Base-by-base conservation (phyloP, 2,329 filamentous ascomycete genomes). In the Emydomyces testavorans region DNA sequence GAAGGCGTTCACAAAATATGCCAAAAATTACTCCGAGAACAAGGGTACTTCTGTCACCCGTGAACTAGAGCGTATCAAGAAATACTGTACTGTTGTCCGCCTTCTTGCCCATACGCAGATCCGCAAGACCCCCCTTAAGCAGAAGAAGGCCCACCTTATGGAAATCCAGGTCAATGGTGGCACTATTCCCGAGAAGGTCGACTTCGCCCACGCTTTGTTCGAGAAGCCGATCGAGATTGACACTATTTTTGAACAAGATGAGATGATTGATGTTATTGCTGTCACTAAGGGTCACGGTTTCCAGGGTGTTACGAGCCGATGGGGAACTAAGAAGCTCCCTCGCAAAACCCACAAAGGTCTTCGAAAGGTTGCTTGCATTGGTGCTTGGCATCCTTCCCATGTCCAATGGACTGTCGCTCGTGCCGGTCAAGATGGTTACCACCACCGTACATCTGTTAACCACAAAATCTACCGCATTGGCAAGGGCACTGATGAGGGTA, bases 291-390 rank as follows among this genome's bases (percentile, higher is more conserved):
- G 92, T 79, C 88, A 96, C 79, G 92, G 92, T 71, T 96, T 86
- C 85, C 78, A 79, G 71, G 92, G 92, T 84, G 92, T 98, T 65
- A 98, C 92, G 60, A 78, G 82, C 73, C 83, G 92, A 77, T 98
- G 92, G 92, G 92, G 92, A 65, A 98, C 92, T 78, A 98, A 95
- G 86, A 98, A 96, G 87, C 87, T 98, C 67, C 92, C 92, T 63
- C 87, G 92, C 71, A 98, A 98, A 88, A 98, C 92, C 56, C 92
- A 98, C 85, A 98, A 98, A 84, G 92, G 92, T 94, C 88, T 98
- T 69, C 84, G 92, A 69, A 98, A 98, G 85, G 90, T 98, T 65
- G 92, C 92, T 69, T 98, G 92, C 94, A 98, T 98, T 73, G 92
- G 92, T 85, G 92, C 92, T 65, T 98, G 92, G 92, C 92, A 98